Percentiles rank a stretch among this genome's conserved stretches.
These are phyloP conservation scores for Friedmanniomyces simplex DNA, from an alignment of 495 filamentous ascomycete species.

Conservation along the genomic window DNA sequence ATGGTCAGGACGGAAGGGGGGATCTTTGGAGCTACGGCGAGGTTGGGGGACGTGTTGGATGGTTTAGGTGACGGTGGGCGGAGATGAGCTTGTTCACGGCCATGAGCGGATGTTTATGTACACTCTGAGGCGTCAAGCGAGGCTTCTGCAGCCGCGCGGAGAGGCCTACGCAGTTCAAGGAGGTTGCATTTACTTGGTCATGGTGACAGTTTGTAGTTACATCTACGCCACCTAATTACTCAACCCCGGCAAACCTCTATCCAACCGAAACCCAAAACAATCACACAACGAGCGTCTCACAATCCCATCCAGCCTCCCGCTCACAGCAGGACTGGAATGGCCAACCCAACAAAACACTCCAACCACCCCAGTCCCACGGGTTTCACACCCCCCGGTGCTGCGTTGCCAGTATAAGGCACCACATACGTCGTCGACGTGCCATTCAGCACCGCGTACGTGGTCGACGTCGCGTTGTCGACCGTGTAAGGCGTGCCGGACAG, in stretches of 20 bases:
- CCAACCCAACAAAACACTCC: neutral
- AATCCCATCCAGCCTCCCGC: too few relatives aligned
- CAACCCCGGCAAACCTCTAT: too few relatives aligned
- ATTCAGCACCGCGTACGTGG: neutral
- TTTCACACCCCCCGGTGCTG: neutral
- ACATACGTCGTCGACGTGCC: neutral
- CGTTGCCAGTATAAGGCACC: neutral
- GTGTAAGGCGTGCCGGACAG: neutral
- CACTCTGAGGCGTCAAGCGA: too few relatives aligned
- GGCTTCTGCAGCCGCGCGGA: too few relatives aligned
- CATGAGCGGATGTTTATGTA: too few relatives aligned
- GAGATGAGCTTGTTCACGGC: too few relatives aligned
- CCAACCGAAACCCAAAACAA: too few relatives aligned
- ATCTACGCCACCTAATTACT: too few relatives aligned
- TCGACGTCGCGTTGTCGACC: neutral
- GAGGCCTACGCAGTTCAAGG: too few relatives aligned
- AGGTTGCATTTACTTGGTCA: too few relatives aligned
- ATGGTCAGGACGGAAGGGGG: slow-evolving; percentile 49
- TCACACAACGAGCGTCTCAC: too few relatives aligned
- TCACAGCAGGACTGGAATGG: neutral
- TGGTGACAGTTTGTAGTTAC: too few relatives aligned
- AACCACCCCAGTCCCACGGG: neutral
- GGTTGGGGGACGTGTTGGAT: slow-evolving; percentile 42
- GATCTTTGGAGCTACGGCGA: slow-evolving; percentile 46
- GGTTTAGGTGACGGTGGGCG: neutral